phyloP scores from a whole-genome alignment of 805 yeast genomes.

The Hanseniaspora thailandica region DNA sequence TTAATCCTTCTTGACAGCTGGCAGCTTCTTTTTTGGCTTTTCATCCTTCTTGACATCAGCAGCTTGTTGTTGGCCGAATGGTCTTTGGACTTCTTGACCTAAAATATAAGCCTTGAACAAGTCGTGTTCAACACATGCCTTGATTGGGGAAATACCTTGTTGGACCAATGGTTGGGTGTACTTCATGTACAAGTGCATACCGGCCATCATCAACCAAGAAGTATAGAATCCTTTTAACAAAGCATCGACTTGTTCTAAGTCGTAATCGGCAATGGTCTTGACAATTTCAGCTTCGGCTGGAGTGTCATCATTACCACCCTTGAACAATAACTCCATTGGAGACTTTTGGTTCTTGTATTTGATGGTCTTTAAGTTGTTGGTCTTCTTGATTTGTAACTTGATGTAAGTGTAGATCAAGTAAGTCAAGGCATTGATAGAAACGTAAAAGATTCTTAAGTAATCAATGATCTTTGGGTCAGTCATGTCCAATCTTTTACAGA shows the following conservation, averaged over 20 bases:
- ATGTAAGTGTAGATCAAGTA: constrained; percentile 56
- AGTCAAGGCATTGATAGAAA: constrained; percentile 52
- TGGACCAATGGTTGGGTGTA: constrained; percentile 93
- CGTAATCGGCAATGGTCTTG: constrained; percentile 91
- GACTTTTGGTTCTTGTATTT: constrained; percentile 82
- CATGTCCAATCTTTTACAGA: constrained; percentile 75
- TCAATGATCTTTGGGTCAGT: constrained; percentile 67
- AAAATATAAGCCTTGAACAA: constrained; percentile 83
- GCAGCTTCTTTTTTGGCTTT: constrained; percentile 49
- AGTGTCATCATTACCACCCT: constrained; percentile 42
- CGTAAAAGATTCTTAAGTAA: constrained; percentile 65
- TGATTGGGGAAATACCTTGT: constrained; percentile 85
- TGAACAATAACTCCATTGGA: constrained; percentile 51
- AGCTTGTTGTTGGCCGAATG: constrained; percentile 43
- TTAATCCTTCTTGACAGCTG: constrained; percentile 72
- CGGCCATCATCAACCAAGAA: constrained; percentile 90
- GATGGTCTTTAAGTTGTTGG: constrained; percentile 83
- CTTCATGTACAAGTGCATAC: constrained; percentile 96
- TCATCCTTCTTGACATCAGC: constrained; percentile 44
- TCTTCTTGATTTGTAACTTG: constrained; percentile 47
- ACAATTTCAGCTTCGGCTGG: constrained; percentile 66
- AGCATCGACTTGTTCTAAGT: constrained; percentile 68
- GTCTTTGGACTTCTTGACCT: constrained; percentile 80
- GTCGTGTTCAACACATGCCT: constrained; percentile 80
- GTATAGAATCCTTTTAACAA: constrained; percentile 77